Percentiles rank a stretch among this genome's conserved stretches.
These are phyloP conservation scores for Hypoxylon trugodes DNA, from an alignment of 495 filamentous ascomycete genomes.

Conservation along the genomic window DNA sequence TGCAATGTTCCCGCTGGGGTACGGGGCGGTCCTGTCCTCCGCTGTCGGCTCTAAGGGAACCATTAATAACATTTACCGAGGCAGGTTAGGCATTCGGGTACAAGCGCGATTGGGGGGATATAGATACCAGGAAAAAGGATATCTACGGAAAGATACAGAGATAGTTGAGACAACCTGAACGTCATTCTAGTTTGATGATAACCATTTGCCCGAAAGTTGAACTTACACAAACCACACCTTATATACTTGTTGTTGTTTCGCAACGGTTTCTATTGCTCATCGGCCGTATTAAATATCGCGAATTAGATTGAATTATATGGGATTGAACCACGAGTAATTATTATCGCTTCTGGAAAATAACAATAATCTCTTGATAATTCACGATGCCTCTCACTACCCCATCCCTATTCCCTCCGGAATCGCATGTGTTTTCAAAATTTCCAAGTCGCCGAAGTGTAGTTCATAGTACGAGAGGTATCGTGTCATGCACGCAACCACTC, in stretches of 20 bases:
- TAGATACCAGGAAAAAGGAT: too few relatives aligned
- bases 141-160: too few relatives aligned
- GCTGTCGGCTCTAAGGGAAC: conserved; percentile 16
- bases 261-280: too few relatives aligned
- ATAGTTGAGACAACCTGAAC: conserved; percentile 4
- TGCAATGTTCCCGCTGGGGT: too few relatives aligned
- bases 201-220: not conserved
- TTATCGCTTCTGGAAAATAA: too few relatives aligned
- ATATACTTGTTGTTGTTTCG: too few relatives aligned
- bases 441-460: conserved; percentile 89
- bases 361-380: not conserved
- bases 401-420: conserved; percentile 66
- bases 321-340: too few relatives aligned
- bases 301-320: too few relatives aligned
- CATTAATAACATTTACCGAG: conserved; percentile 26
- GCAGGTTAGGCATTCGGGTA: conserved; percentile 30
- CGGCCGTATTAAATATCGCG: too few relatives aligned
- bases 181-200: conserved; percentile 3
- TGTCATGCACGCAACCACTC: conserved; percentile 89
- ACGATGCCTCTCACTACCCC: conserved; percentile 54
- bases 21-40: too few relatives aligned
- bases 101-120: conserved; percentile 2
- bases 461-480: conserved; percentile 91
- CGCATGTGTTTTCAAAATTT: conserved; percentile 71
- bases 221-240: too few relatives aligned